Base-by-base conservation (phyloP, 2,329 filamentous ascomycete species). In the Geosmithia morbida region DNA sequence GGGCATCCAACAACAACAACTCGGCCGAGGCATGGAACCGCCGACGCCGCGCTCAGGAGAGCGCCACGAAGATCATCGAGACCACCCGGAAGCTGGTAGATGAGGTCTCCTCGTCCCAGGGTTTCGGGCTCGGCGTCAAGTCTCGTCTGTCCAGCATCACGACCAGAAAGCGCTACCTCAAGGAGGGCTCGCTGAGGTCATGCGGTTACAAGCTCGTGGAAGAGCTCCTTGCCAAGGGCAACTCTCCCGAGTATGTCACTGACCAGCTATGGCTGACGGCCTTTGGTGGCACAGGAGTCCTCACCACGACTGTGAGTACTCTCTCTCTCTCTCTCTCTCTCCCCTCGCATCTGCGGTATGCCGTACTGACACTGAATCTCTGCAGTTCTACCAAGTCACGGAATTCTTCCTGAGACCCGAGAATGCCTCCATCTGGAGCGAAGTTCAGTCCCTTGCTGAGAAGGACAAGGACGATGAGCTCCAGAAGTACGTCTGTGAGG, bases 1-100 rank as follows among this genome's bases (percentile, higher is more conserved):
- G 65, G 61, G 68, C 66, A 14, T 65, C 67, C 39, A 69, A 70
- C 52, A 70, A 72, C 54, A 66, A 64, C 33, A 70, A 73, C 46
- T 65, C 69, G 0, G 70, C 54, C 0, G 62, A 70, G 52, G 63
- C 69, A 1, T 72, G 67, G 62, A 68, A 64, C 44, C 67, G 69
- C 2, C 65, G 69, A 5, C 62, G 64, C 37, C 61, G 60, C 6
- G 68, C 69, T 0, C 62, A 61, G 37, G 65, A 71, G 46, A 61
- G 63, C 40, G 61, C 57, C 3, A 57, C 62, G 43, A 50, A 56
- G 6, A 51, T 72, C 1, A 62, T 60, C 2, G 55, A 66, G 10
- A 61, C 65, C 0, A 69, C 66, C 6, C 57, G 61, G 41, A 62
- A 61, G 46, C 57, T 68, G 5, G 60, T 71, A 2, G 61, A 66